These are phyloP conservation scores for Tetrapisispora nanseiensis DNA, from an alignment of 805 yeast species.

Conservation along the genomic window DNA sequence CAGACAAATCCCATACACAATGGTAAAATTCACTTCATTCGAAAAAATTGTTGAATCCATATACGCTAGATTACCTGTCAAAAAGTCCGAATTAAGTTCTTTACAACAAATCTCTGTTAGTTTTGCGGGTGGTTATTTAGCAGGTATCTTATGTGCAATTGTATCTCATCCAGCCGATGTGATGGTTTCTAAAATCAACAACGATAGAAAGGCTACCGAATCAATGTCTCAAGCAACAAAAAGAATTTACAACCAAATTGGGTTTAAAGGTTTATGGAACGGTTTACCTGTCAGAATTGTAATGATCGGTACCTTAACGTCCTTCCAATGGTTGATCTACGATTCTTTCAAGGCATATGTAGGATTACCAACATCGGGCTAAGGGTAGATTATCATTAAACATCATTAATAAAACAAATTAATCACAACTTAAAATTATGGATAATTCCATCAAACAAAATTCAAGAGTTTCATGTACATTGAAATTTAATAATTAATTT, in stretches of 20 bases:
- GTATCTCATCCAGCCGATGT: slow-evolving; percentile 99
- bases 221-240: slow-evolving; percentile 53
- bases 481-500: not conserved
- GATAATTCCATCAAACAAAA: too few relatives aligned
- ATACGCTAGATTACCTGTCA: slow-evolving; percentile 62
- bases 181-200: slow-evolving; percentile 87
- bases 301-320: slow-evolving; percentile 96
- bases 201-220: slow-evolving; percentile 56
- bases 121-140: slow-evolving; percentile 90
- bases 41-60: slow-evolving; percentile 82
- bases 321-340: slow-evolving; percentile 93
- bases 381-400: slow-evolving; percentile 5
- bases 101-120: slow-evolving; percentile 88
- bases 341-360: slow-evolving; percentile 92
- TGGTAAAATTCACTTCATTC: slow-evolving; percentile 93
- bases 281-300: slow-evolving; percentile 90
- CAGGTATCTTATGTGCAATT: slow-evolving; percentile 93
- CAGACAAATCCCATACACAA: slow-evolving; percentile 96
- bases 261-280: slow-evolving; percentile 88
- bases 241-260: slow-evolving; percentile 74
- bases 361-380: slow-evolving; percentile 93
- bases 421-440: too few relatives aligned
- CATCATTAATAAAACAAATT: too few relatives aligned
- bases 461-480: not conserved
- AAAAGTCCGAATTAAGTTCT: slow-evolving; percentile 59